These are phyloP conservation scores for Galeopsis tetrahit DNA, from an alignment of 257 asterid genomes.

Conservation along the genomic window DNA sequence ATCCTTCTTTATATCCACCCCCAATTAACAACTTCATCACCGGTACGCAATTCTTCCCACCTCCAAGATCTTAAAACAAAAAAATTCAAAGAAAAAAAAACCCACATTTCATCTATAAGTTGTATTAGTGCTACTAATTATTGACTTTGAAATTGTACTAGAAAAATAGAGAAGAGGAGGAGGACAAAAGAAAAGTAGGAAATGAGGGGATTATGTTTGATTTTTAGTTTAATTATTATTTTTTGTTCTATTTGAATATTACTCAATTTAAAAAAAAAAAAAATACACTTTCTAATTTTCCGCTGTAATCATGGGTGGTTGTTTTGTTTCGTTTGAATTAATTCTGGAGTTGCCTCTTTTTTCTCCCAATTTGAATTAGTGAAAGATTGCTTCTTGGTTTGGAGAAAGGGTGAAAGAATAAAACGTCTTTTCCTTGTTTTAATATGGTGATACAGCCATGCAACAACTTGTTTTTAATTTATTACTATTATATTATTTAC, in stretches of 20 bases:
- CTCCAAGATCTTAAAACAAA: slow-evolving; percentile 65
- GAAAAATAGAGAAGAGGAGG: slow-evolving; percentile 27
- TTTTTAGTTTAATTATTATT: slow-evolving; percentile 29
- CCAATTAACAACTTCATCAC: slow-evolving; percentile 75
- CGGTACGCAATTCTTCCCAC: slow-evolving; percentile 99
- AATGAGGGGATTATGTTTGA: slow-evolving; percentile 50
- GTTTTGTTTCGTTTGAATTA: too few species aligned
- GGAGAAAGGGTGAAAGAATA: slow-evolving; percentile 28
- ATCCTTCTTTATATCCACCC: slow-evolving; percentile 63
- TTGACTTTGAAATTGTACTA: slow-evolving; percentile 15
- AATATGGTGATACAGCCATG: slow-evolving; percentile 32
- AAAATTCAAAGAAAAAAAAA: not conserved
- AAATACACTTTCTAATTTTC: slow-evolving; percentile 15
- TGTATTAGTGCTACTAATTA: not conserved
- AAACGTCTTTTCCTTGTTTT: slow-evolving; percentile 32
- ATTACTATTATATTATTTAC: not conserved
- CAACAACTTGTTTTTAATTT: slow-evolving; percentile 29
- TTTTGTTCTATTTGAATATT: slow-evolving; percentile 35
- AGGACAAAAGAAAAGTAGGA: slow-evolving; percentile 31
- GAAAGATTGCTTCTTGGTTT: slow-evolving; percentile 38
- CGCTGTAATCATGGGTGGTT: slow-evolving; percentile 24
- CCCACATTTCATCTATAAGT: not conserved
- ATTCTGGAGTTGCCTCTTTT: slow-evolving; percentile 1
- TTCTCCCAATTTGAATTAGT: slow-evolving; percentile 26
- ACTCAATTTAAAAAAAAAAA: slow-evolving; percentile 2